phyloP scores from a whole-genome alignment of 1,139 yeast genomes.

The Yamadazyma pseudoaaseri region DNA sequence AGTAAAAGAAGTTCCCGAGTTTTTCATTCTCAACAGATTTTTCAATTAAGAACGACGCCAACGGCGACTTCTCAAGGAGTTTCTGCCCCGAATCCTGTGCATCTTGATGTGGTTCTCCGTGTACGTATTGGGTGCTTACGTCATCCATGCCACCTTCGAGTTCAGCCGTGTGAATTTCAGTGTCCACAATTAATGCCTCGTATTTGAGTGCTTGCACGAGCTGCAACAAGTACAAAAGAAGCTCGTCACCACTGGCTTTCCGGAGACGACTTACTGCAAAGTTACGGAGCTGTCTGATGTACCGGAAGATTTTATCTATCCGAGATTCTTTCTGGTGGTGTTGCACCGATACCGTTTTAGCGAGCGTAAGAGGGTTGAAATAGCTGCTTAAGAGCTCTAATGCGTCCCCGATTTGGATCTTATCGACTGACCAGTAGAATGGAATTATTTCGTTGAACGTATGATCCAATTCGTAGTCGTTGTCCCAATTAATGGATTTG shows the following conservation, averaged over 20 bases:
- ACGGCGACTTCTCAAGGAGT: conserved; percentile 46
- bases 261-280: conserved; percentile 86
- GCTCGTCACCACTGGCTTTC: conserved; percentile 75
- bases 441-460: conserved; percentile 60
- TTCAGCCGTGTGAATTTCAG: conserved; percentile 12
- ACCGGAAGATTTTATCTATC: conserved; percentile 30
- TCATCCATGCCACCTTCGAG: conserved; percentile 8
- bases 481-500: conserved; percentile 87
- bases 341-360: conserved; percentile 13
- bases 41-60: conserved; percentile 76
- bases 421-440: conserved; percentile 52
- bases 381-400: conserved; percentile 80
- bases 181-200: conserved; percentile 40
- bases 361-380: conserved; percentile 45
- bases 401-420: conserved; percentile 90
- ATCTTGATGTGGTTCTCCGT: conserved; percentile 15
- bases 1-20: conserved; percentile 81
- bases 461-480: conserved; percentile 75
- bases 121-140: conserved; percentile 1
- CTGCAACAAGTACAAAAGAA: conserved; percentile 80
- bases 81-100: conserved; percentile 14
- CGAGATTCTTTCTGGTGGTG: conserved; percentile 24
- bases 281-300: conserved; percentile 54
- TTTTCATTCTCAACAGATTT: conserved; percentile 65
- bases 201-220: conserved; percentile 90